A percentile compares a stretch with the other conserved stretches of the same genome.
Conservation (phyloP, 108 stramenopile species). For the Aurantiochytrium sp. region DNA sequence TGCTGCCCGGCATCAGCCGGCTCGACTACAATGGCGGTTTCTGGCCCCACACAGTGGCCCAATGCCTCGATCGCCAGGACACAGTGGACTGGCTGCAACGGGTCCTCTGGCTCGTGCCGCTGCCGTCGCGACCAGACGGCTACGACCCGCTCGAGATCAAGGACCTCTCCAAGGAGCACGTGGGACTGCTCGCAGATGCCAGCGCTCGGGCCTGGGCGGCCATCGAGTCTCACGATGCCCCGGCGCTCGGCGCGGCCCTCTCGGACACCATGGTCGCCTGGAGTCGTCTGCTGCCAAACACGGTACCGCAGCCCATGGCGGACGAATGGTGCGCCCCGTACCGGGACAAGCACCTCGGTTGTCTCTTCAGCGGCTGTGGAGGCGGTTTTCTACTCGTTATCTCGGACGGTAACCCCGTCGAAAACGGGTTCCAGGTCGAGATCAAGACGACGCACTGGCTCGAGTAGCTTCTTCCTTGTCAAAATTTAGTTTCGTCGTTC, state of each 20-base stretch:
- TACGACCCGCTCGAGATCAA: slow-evolving; percentile 16
- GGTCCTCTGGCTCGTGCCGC: slow-evolving; percentile 7
- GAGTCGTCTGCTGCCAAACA: not conserved
- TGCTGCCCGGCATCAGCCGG: slow-evolving; percentile 8
- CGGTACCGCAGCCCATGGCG: not conserved
- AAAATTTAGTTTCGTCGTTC: too few species aligned
- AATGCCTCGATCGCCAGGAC: not conserved
- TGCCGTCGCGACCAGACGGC: not conserved
- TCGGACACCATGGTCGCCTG: slow-evolving; percentile 7
- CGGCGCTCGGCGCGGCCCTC: not conserved
- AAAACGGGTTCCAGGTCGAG: not conserved
- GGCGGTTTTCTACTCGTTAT: slow-evolving; percentile 8
- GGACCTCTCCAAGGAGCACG: not conserved
- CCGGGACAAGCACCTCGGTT: not conserved
- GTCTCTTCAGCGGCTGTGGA: slow-evolving; percentile 10
- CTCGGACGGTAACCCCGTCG: not conserved
- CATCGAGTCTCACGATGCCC: slow-evolving; percentile 3
- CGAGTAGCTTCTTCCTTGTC: too few species aligned
- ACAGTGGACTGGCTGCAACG: not conserved
- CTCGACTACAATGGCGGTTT: not conserved
- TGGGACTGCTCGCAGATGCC: not conserved
- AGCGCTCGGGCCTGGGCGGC: not conserved
- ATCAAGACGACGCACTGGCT: slow-evolving; percentile 15
- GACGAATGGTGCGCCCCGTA: slow-evolving; percentile 21
- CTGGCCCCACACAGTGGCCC: not conserved